Evolutionary conservation across 495 filamentous ascomycete species (phyloP).

Genomic region (Tetracladium setigerum): DNA sequence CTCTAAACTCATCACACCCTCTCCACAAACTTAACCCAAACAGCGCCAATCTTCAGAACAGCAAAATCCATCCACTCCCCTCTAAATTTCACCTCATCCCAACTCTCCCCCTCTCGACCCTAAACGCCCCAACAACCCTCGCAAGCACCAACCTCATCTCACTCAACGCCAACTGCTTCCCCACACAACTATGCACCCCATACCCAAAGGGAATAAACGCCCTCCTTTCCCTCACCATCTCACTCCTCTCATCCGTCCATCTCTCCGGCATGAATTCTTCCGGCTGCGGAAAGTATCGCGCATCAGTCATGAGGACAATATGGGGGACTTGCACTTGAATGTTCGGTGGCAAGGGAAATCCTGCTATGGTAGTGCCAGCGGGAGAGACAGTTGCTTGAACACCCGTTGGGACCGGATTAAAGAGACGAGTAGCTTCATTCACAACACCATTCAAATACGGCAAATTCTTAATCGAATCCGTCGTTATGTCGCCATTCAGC

Average conservation of each 20-base stretch:
- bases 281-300: slow-evolving; percentile 30
- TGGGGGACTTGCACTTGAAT: slow-evolving; percentile 20
- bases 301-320: slow-evolving; percentile 32
- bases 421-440: slow-evolving; percentile 44
- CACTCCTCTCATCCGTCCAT: slow-evolving; percentile 34
- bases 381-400: slow-evolving; percentile 30
- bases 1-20: not conserved
- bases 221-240: slow-evolving; percentile 34
- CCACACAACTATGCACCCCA: slow-evolving; percentile 40
- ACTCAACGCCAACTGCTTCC: slow-evolving; percentile 42
- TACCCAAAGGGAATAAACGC: slow-evolving; percentile 45
- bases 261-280: slow-evolving; percentile 46
- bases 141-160: slow-evolving; percentile 39
- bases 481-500: not conserved
- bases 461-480: slow-evolving; percentile 7
- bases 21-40: slow-evolving; percentile 3
- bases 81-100: slow-evolving; percentile 29
- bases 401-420: slow-evolving; percentile 30
- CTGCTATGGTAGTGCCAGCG: slow-evolving; percentile 37
- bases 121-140: slow-evolving; percentile 33
- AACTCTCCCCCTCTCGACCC: slow-evolving; percentile 33
- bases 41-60: slow-evolving; percentile 5
- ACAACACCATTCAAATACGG: slow-evolving; percentile 39
- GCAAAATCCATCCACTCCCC: slow-evolving; percentile 30
- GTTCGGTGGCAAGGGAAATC: slow-evolving; percentile 40